phyloP scores from a whole-genome alignment of 2,329 filamentous ascomycete genomes.

The Ophiosphaerella korrae region DNA sequence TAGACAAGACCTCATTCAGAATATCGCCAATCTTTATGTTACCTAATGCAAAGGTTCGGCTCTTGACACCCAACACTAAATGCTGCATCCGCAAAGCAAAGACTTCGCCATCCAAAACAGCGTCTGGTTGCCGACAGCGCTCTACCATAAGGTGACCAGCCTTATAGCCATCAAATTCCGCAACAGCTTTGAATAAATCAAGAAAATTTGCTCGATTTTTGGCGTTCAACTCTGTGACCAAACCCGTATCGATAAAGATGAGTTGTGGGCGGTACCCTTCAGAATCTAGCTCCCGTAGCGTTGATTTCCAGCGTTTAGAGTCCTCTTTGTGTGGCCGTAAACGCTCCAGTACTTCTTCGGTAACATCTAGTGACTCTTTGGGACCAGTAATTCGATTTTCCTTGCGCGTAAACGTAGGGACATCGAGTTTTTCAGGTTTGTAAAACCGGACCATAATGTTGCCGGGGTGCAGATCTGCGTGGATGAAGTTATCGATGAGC shows the following conservation, averaged over 20 bases:
- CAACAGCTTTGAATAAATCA: conserved; percentile 92
- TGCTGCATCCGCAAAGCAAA: conserved; percentile 98
- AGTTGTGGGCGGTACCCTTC: conserved; percentile 93
- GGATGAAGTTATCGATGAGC: conserved; percentile 95
- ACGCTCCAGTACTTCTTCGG: conserved; percentile 81
- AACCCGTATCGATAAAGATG: conserved; percentile 95
- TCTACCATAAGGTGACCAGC: conserved; percentile 96
- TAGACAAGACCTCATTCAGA: conserved; percentile 82
- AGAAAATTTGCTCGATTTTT: conserved; percentile 89
- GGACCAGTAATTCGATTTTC: conserved; percentile 41
- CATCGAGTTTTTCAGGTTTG: conserved; percentile 73
- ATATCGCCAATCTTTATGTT: conserved; percentile 97
- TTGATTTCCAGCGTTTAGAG: conserved; percentile 71
- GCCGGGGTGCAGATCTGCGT: conserved; percentile 93
- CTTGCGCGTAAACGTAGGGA: conserved; percentile 58
- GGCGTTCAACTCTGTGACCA: conserved; percentile 91
- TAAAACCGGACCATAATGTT: conserved; percentile 99
- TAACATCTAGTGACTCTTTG: conserved; percentile 71
- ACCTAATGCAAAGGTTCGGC: conserved; percentile 84
- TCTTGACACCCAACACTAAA: conserved; percentile 88
- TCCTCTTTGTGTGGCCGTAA: conserved; percentile 76
- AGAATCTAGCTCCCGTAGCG: conserved; percentile 75
- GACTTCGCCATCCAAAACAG: conserved; percentile 84
- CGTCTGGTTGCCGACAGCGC: conserved; percentile 87
- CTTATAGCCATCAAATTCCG: conserved; percentile 96